These are phyloP conservation scores for Cladosporium sp. DNA, from an alignment of 2,329 filamentous ascomycete species.

Conservation along the genomic window DNA sequence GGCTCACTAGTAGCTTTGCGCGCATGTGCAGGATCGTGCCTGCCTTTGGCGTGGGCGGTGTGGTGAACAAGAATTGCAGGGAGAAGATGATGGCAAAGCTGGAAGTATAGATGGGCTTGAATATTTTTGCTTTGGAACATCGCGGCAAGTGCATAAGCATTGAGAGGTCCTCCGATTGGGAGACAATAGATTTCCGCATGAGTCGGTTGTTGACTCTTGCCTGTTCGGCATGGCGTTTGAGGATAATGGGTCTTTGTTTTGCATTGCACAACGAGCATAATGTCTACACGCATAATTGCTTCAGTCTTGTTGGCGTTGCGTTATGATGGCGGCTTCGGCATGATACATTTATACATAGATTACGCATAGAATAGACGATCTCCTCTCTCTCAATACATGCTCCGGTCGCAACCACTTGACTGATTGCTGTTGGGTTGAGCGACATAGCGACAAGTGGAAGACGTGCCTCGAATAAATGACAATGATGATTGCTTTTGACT, in stretches of 20 bases:
- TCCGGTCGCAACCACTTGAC: neutral
- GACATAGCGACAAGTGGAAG: neutral
- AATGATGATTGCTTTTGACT: no score
- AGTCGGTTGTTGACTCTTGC: neutral
- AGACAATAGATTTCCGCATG: neutral
- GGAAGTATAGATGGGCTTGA: slow-evolving; percentile 35
- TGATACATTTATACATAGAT: neutral
- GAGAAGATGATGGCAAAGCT: slow-evolving; percentile 65
- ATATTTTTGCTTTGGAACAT: neutral
- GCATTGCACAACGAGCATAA: neutral
- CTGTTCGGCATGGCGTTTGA: neutral
- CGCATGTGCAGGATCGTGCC: slow-evolving; percentile 83
- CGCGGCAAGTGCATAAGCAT: neutral
- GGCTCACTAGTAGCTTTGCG: slow-evolving; percentile 70
- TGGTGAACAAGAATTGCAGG: slow-evolving; percentile 76
- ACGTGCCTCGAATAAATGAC: neutral
- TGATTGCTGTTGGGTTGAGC: no score
- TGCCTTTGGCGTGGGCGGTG: slow-evolving; percentile 84
- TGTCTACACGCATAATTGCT: slow-evolving; percentile 5
- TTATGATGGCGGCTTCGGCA: neutral
- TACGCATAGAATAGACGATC: neutral
- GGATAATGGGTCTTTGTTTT: neutral
- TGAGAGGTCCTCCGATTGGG: neutral
- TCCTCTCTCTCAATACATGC: neutral
- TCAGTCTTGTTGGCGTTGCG: neutral